A percentile compares a stretch with the other conserved stretches of the same genome.
Conservation (phyloP, 129 eudicot genomes). For the Arctium lappa region DNA sequence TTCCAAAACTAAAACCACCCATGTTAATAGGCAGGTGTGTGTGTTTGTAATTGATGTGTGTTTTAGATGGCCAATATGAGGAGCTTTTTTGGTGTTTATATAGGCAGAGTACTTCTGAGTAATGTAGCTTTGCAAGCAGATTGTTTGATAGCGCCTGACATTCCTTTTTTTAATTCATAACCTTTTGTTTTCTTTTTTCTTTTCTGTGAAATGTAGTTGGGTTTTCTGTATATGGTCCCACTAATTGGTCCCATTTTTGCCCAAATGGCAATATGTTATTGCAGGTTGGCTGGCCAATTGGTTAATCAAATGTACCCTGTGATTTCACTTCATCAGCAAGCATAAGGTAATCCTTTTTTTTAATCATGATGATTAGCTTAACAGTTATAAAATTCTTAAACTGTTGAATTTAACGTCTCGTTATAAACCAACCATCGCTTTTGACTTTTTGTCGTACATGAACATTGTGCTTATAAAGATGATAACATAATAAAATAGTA, state of each 20-base stretch:
- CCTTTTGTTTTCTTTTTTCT: constrained; percentile 14
- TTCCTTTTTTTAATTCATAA: constrained; percentile 33
- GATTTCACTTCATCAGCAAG: constrained; percentile 24
- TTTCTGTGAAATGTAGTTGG: constrained; percentile 51
- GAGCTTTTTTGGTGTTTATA: constrained; percentile 48
- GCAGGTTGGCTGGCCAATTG: constrained; percentile 34
- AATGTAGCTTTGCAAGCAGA: constrained; percentile 30
- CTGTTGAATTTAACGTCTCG: neutral
- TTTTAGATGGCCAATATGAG: constrained; percentile 32
- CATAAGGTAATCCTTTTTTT: constrained; percentile 14
- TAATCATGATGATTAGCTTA: neutral
- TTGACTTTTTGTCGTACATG: neutral
- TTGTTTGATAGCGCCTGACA: constrained; percentile 41
- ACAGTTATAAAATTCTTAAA: neutral
- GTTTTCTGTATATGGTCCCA: constrained; percentile 32
- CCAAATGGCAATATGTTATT: constrained; percentile 33
- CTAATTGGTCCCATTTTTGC: constrained; percentile 21
- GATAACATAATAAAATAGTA: neutral
- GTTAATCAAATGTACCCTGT: constrained; percentile 30
- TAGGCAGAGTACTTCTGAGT: constrained; percentile 34
- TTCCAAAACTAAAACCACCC: constrained; percentile 51
- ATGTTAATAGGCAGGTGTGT: constrained; percentile 27
- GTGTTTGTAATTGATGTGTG: constrained; percentile 1
- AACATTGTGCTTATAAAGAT: neutral
- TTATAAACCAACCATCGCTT: neutral